Evolutionary conservation across 345 rosid species (phyloP), one percentile per base, ranked within the genome.

Genomic region (Boechera divaricarpa): DNA sequence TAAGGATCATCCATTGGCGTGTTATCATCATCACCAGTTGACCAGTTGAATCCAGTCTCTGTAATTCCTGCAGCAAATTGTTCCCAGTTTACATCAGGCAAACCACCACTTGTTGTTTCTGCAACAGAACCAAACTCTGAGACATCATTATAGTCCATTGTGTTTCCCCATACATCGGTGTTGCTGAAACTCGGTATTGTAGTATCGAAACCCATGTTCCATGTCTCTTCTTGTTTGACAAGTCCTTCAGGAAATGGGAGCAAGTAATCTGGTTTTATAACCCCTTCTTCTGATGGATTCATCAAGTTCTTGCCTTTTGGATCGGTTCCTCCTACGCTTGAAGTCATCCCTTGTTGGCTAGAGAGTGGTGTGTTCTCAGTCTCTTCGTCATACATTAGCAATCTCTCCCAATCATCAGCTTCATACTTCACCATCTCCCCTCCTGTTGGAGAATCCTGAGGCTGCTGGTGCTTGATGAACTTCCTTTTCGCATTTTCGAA

Each of bases 71-170:
- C 83, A 54, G 77, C 86, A 56, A 83, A 90, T 9, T 74, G 75
- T 24, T 84, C 89, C 98, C 97, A 79, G 24, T 57, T 88, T 10
- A 87, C 68, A 85, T 91, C 96, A 47, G 94, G 86, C 69, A 90
- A 82, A 53, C 62, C 83, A 53, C 63, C 81, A 11, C 77, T 83
- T 70, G 76, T 35, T 70, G 70, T 36, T 58, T 39, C 77, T 58
- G 73, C 39, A 66, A 58, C 77, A 70, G 73, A 70, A 59, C 85
- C 90, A 71, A 82, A 77, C 63, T 83, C 94, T 21, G 88, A 87
- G 58, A 80, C 55, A 72, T 84, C 58, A 70, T 83, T 86, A 77
- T 69, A 84, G 74, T 58, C 59, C 72, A 77, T 69, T 36, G 79
- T 56, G 81, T 85, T 83, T 73, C 77, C 81, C 94, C 93, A 87